Conservation (phyloP, 2,329 filamentous ascomycete species). For the Penicillium sp. region DNA sequence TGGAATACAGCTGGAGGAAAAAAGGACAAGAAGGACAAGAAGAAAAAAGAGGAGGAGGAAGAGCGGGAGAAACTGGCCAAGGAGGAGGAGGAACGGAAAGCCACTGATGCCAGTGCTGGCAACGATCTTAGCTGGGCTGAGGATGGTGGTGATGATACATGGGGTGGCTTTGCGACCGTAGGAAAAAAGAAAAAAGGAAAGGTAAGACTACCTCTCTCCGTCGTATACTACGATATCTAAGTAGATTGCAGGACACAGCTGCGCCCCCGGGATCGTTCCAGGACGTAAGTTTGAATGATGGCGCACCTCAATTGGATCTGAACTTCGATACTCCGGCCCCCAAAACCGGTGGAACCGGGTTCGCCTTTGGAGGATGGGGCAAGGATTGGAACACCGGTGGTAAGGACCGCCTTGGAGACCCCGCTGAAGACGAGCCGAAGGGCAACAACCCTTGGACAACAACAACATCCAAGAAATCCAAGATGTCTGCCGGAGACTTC, state of each 20-base stretch:
- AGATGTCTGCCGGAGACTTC: conserved; percentile 36
- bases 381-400: conserved; percentile 51
- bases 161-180: conserved; percentile 48
- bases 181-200: conserved; percentile 58
- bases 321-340: conserved; percentile 50
- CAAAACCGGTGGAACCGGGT: conserved; percentile 38
- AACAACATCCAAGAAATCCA: conserved; percentile 39
- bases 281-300: conserved; percentile 64
- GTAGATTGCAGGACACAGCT: conserved; percentile 28
- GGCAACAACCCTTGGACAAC: conserved; percentile 44
- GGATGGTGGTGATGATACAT: conserved; percentile 49
- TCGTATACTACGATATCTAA: background rate
- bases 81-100: conserved; percentile 28
- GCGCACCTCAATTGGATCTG: conserved; percentile 55
- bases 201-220: conserved; percentile 34
- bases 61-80: conserved; percentile 30
- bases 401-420: conserved; percentile 33
- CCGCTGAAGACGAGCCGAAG: conserved; percentile 30
- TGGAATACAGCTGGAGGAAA: conserved; percentile 36
- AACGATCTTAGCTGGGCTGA: conserved; percentile 46
- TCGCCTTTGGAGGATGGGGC: conserved; percentile 57
- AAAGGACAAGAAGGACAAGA: conserved; percentile 34
- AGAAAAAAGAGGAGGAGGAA: conserved; percentile 34
- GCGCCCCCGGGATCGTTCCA: conserved; percentile 55
- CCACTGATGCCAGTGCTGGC: conserved; percentile 31